Percentiles rank a stretch among this genome's conserved stretches.
phyloP scores from a whole-genome alignment of 228 moss, liverwort and hornwort species.

The Sphagnum magellanicum region DNA sequence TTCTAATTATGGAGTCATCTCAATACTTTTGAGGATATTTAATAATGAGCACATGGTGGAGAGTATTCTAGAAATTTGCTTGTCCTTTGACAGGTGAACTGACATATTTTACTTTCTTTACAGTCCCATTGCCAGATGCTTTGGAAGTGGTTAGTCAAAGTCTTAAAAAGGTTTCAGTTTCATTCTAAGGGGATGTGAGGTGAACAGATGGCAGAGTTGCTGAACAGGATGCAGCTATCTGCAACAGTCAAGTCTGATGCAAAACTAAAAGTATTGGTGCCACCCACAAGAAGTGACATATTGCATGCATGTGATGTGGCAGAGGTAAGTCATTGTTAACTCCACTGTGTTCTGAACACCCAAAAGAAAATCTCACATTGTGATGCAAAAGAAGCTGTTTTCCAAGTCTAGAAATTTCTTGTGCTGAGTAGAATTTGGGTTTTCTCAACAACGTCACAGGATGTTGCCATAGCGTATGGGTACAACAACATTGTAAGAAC shows the following conservation, averaged over 20 bases:
- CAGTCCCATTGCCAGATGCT: too few species aligned
- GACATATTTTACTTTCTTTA: too few species aligned
- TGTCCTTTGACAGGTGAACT: too few species aligned
- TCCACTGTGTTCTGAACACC: neutral
- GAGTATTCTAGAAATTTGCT: too few species aligned
- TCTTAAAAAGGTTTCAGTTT: too few species aligned
- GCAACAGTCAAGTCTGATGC: constrained; percentile 31
- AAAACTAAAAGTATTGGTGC: constrained; percentile 65
- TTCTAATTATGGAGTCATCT: too few species aligned
- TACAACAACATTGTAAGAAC: constrained; percentile 78
- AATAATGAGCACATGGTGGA: too few species aligned
- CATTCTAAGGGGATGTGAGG: neutral
- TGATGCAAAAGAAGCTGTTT: neutral
- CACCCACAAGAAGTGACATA: constrained; percentile 90
- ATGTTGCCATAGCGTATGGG: constrained; percentile 90
- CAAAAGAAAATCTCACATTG: neutral
- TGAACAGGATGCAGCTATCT: constrained; percentile 86
- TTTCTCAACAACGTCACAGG: constrained; percentile 31
- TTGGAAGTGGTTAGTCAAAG: too few species aligned
- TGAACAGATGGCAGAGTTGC: constrained; percentile 51
- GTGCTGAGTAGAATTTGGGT: neutral
- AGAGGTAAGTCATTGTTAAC: constrained; percentile 45
- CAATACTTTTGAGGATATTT: too few species aligned
- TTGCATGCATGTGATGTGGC: constrained; percentile 90
- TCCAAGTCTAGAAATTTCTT: neutral